Conservation (phyloP, 78 protist species). For the Protostelium mycophagum region DNA sequence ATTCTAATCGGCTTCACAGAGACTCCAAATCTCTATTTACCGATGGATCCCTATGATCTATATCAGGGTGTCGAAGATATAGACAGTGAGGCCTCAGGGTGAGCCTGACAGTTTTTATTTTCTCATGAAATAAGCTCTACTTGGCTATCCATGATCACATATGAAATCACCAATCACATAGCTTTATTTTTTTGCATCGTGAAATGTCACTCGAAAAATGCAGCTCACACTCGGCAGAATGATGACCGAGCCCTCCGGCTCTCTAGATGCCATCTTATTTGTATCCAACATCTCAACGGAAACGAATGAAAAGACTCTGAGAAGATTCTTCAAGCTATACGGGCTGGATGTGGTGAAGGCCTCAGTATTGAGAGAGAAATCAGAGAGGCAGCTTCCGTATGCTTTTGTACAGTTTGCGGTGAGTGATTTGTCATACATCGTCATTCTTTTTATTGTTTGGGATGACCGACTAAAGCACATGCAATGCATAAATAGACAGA, state of each 20-base stretch:
- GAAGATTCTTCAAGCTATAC: not conserved
- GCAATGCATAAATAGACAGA: no score
- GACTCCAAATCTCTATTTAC: no score
- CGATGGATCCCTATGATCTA: not conserved
- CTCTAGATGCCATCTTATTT: not conserved
- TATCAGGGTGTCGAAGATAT: not conserved
- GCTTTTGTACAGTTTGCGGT: slow-evolving; percentile 5
- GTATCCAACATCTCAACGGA: not conserved
- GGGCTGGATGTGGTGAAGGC: not conserved
- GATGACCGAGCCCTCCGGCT: not conserved
- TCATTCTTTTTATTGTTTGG: no score
- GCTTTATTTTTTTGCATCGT: not conserved
- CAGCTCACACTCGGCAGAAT: no score
- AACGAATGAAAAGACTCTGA: not conserved
- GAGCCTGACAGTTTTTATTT: no score
- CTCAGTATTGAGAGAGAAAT: not conserved
- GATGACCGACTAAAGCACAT: no score
- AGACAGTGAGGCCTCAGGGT: not conserved
- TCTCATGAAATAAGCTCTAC: no score
- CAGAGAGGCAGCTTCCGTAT: not conserved
- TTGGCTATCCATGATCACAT: not conserved
- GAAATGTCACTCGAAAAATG: no score
- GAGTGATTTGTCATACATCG: not conserved
- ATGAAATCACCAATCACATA: not conserved
- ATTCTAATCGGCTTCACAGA: no score